Percentiles rank a stretch among this genome's conserved stretches.
Evolutionary conservation across 2,329 filamentous ascomycete species (phyloP).

Genomic region (Zymoseptoria pseudotritici): DNA sequence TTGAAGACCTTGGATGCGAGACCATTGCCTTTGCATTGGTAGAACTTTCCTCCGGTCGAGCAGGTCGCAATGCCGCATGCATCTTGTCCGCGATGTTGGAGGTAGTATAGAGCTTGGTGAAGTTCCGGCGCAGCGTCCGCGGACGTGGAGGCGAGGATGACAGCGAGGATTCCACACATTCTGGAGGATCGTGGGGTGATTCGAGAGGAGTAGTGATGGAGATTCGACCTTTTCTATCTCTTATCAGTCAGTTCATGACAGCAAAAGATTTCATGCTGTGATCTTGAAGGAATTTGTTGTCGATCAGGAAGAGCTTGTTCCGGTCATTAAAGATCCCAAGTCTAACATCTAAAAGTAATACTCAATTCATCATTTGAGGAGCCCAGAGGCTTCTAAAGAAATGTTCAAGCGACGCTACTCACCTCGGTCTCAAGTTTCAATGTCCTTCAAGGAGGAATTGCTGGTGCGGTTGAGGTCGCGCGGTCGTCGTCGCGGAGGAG

Average conservation of each 20-base stretch:
- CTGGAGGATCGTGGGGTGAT: slow-evolving; percentile 15
- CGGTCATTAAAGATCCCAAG: slow-evolving; percentile 12
- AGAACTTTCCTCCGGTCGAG: slow-evolving; percentile 69
- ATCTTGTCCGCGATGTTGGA: slow-evolving; percentile 68
- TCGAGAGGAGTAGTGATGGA: neutral
- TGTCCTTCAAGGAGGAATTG: neutral
- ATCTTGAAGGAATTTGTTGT: neutral
- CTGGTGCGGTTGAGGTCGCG: neutral
- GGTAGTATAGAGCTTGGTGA: slow-evolving; percentile 31
- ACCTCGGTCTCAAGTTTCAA: neutral
- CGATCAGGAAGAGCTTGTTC: slow-evolving; percentile 12
- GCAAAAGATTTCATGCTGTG: neutral
- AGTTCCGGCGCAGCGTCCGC: slow-evolving; percentile 32
- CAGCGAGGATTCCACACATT: slow-evolving; percentile 47
- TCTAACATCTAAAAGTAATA: slow-evolving; percentile 18
- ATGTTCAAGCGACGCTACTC: neutral
- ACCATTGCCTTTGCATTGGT: slow-evolving; percentile 84
- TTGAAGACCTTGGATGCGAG: slow-evolving; percentile 80
- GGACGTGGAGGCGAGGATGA: slow-evolving; percentile 39
- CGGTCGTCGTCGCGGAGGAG: neutral
- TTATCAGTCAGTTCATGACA: slow-evolving; percentile 3
- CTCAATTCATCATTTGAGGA: neutral
- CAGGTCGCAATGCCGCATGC: slow-evolving; percentile 75
- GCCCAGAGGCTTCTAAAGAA: neutral
- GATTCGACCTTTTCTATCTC: neutral